A percentile compares a stretch with the other conserved stretches of the same genome.
Evolutionary conservation across 306 rosid genomes (phyloP).

Genomic region (Quercus agrifolia): DNA sequence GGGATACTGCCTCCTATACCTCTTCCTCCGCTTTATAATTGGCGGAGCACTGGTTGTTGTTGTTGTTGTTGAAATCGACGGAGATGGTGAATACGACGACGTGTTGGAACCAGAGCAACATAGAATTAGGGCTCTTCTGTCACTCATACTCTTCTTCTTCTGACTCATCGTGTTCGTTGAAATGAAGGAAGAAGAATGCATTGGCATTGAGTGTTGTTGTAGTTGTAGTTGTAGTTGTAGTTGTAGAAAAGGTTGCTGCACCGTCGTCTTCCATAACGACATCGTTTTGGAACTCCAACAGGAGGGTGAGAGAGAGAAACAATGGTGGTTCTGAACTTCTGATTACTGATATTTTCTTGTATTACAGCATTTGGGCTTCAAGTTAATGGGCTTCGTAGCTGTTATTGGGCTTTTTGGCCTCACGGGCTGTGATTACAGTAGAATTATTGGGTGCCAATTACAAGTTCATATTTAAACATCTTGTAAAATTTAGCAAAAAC

Average conservation of each 20-base stretch:
- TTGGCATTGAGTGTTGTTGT: slow-evolving; percentile 7
- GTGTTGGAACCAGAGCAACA: slow-evolving; percentile 25
- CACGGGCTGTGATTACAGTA: too few species aligned
- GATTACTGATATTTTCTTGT: too few species aligned
- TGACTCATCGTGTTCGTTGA: background rate
- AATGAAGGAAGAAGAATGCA: background rate
- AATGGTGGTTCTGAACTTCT: too few species aligned
- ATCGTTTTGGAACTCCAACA: background rate
- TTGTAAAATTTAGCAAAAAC: too few species aligned
- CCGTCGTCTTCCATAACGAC: slow-evolving; percentile 35
- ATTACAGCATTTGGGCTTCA: too few species aligned
- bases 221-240: background rate
- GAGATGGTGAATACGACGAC: slow-evolving; percentile 21
- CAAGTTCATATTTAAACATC: too few species aligned
- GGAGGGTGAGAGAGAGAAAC: too few species aligned
- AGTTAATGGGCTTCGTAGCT: too few species aligned
- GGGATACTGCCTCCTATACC: slow-evolving; percentile 66
- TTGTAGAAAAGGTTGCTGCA: background rate
- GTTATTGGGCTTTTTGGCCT: too few species aligned
- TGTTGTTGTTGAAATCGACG: background rate
- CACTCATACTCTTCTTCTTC: background rate
- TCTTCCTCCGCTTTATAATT: slow-evolving; percentile 38
- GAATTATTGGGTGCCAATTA: too few species aligned
- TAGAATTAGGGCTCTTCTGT: slow-evolving; percentile 16
- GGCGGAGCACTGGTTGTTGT: slow-evolving; percentile 24